Conservation (phyloP, 805 yeast genomes). For the Cyberlindnera euphorbiae region DNA sequence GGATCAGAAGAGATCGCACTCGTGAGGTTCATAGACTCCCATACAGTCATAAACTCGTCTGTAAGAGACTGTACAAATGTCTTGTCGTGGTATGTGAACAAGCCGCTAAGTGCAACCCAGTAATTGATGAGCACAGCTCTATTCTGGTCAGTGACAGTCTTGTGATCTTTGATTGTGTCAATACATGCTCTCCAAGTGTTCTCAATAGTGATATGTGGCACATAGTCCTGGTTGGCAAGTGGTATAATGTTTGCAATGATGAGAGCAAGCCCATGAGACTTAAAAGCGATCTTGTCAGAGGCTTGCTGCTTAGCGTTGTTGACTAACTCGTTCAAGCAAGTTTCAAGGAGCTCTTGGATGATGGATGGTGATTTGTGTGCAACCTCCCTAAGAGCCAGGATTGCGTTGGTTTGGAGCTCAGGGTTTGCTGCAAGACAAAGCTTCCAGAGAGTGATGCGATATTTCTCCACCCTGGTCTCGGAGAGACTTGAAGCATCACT, state of each 20-base stretch:
- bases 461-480: slow-evolving; percentile 21
- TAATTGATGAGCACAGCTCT: slow-evolving; percentile 39
- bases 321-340: slow-evolving; percentile 31
- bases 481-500: slow-evolving; percentile 21
- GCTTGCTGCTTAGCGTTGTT: slow-evolving; percentile 27
- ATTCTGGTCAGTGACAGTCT: slow-evolving; percentile 28
- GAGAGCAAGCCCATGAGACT: slow-evolving; percentile 36
- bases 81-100: slow-evolving; percentile 54
- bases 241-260: slow-evolving; percentile 33
- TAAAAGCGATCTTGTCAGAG: slow-evolving; percentile 24
- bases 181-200: slow-evolving; percentile 41
- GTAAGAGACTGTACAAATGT: slow-evolving; percentile 49
- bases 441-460: slow-evolving; percentile 29
- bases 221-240: slow-evolving; percentile 35
- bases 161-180: slow-evolving; percentile 30
- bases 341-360: slow-evolving; percentile 33
- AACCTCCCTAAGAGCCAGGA: slow-evolving; percentile 31
- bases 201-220: slow-evolving; percentile 40
- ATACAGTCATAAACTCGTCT: slow-evolving; percentile 54
- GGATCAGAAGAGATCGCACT: slow-evolving; percentile 3
- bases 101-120: slow-evolving; percentile 62
- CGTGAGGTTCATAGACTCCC: slow-evolving; percentile 47
- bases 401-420: slow-evolving; percentile 37
- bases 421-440: slow-evolving; percentile 36
- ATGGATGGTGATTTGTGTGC: slow-evolving; percentile 31